phyloP scores from a whole-genome alignment of 2,329 filamentous ascomycete genomes.

The Fusarium verticillioides region DNA sequence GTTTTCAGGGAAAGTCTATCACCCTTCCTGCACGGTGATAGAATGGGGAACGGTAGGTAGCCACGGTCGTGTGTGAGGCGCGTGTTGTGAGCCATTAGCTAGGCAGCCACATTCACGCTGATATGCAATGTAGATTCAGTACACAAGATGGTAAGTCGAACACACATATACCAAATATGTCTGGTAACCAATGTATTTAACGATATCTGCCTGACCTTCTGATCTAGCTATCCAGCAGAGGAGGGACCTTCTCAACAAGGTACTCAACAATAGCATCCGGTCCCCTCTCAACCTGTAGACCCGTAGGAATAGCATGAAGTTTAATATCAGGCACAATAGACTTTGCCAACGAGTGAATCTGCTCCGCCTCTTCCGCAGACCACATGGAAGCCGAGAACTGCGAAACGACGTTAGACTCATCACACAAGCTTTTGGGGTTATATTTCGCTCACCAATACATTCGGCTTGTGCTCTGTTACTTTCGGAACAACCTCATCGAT shows the following conservation, averaged over 20 bases:
- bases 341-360: slow-evolving; percentile 14
- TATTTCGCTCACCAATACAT: not conserved
- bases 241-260: slow-evolving; percentile 11
- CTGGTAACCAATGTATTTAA: not conserved
- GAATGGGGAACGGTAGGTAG: not conserved
- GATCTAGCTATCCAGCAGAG: slow-evolving; percentile 6
- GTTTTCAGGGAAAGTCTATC: not conserved
- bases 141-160: fast-evolving
- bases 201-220: not conserved
- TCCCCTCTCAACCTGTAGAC: slow-evolving; percentile 4
- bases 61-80: not conserved
- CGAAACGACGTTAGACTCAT: fast-evolving
- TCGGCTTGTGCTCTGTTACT: slow-evolving; percentile 5
- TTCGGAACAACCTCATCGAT: slow-evolving; percentile 19
- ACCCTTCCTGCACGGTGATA: fast-evolving
- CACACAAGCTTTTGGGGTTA: fast-evolving
- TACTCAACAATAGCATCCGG: slow-evolving; percentile 21
- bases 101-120: not conserved
- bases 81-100: too few relatives aligned
- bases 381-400: slow-evolving; percentile 23
- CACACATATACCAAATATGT: fast-evolving
- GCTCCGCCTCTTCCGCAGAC: not conserved
- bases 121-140: too few relatives aligned
- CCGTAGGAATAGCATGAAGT: slow-evolving; percentile 10
- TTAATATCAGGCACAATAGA: slow-evolving; percentile 17